Evolutionary conservation across 208 protist species (phyloP).

Genomic region (Trypanosomatidae sp.): DNA sequence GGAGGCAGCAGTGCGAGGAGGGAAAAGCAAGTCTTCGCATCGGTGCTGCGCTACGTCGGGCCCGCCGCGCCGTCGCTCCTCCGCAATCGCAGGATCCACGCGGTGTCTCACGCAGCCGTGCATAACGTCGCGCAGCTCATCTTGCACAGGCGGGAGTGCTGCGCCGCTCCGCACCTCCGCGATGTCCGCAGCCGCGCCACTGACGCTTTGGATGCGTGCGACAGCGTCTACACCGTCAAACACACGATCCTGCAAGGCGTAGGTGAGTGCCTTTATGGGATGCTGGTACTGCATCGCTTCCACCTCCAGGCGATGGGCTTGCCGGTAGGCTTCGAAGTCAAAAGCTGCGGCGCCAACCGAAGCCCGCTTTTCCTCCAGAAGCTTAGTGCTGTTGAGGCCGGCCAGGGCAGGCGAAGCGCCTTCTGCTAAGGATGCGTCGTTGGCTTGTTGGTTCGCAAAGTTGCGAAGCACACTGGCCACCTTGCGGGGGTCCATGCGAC

Average conservation of each 20-base stretch:
- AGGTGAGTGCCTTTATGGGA: conserved; percentile 50
- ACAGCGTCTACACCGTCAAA: conserved; percentile 29
- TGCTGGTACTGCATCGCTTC: conserved; percentile 65
- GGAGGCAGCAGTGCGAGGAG: conserved; percentile 10
- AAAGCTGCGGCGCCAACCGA: conserved; percentile 35
- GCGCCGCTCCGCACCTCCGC: not conserved
- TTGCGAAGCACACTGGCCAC: conserved; percentile 40
- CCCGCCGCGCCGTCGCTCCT: conserved; percentile 68
- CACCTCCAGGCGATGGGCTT: conserved; percentile 57
- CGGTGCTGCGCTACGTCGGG: conserved; percentile 59
- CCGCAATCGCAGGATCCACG: conserved; percentile 58
- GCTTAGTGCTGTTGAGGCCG: conserved; percentile 55
- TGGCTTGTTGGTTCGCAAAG: conserved; percentile 27
- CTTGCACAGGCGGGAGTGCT: too few species aligned
- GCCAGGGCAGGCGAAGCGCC: too few species aligned
- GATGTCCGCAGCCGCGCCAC: not conserved
- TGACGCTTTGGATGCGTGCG: not conserved
- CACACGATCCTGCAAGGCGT: conserved; percentile 49
- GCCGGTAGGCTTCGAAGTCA: conserved; percentile 54
- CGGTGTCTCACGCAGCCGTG: conserved; percentile 43
- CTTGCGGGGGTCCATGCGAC: conserved; percentile 72
- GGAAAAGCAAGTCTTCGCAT: conserved; percentile 56
- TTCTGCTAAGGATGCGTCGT: not conserved
- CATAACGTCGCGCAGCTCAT: conserved; percentile 73
- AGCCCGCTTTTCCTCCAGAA: conserved; percentile 51